Base-by-base conservation (phyloP, 108 stramenopile species). In the Skeletonema costatum region DNA sequence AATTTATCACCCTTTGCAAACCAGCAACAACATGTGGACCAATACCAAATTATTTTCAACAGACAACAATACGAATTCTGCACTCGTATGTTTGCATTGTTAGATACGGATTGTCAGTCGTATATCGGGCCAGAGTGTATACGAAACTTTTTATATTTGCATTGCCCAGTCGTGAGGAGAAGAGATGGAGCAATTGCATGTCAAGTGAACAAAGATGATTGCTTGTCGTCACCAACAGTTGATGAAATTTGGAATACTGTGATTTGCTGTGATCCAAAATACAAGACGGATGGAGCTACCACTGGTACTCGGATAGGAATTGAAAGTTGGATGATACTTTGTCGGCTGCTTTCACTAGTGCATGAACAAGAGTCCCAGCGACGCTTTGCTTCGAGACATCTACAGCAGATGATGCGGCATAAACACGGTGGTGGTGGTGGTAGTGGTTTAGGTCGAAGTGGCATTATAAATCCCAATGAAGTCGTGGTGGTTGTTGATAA, bases 371-470 rank as follows among this genome's bases (percentile, higher is more conserved):
- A 96, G 70, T 90, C 92, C 25, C 89, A 90, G 65, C 80, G 91
- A 42, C 72, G 92, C 36, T 96, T 96, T 68, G 87, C 92, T 16
- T 91, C 87, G 12, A 77, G 92, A 31, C 94, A 96, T 82, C 85
- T 93, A 68, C 94, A 95, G 64, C 93, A 94, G 60, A 92, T 91
- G 50, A 91, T 94, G 93, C 80, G 87, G 41, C 93, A 90, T 68
- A 87, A 88, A 32, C 89, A 90, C 60, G 71, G 89, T 10, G 80
- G 86, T 2, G 68, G 85, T 41, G 89, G 89, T 9, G 84, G 86
- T 3, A 66, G 83, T 35, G 89, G 86, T 9, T 30, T 46, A 5
- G 53, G 53, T 56, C 16, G 53, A 29, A 56, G 53, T 56, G 44
- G 44, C 44, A n/a, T n/a, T 46, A 46, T 46, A n/a, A 78, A 74